Evolutionary conservation across 306 rosid genomes (phyloP), one percentile per base, ranked within the genome.

Genomic region (Crataegus laevigata): DNA sequence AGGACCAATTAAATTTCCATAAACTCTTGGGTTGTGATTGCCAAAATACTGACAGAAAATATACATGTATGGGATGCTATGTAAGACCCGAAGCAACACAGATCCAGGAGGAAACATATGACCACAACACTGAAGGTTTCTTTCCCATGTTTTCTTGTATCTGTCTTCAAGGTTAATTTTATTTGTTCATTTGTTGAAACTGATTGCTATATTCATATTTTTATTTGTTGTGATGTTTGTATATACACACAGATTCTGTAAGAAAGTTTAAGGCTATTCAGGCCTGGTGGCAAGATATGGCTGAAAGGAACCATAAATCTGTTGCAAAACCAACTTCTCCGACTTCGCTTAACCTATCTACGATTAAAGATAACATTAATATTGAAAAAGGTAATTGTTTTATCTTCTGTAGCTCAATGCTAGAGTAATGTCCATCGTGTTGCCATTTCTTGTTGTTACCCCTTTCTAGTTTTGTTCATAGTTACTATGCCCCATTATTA

Each of bases 201-300:
- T 59, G 60, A 32, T 54, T 17, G 38, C 7, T 5, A 29, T 28
- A 17, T 62, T 29, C 7, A 6, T 1, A 38, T 9, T 63, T 24
- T 71, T 25, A 40, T 47, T 10, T n/a, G 19, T 2, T 63, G 12
- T 36, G 25, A 25, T 11, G 22, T 66, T 36, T 59, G 58, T 83
- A 25, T 71, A 43, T 50, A 22, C 77, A 83, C 71, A 81, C 81
- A 91, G 98, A 88, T 83, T 89, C 89, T 7, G 81, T 85, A 42
- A 84, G 79, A 84, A 93, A 88, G 69, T 93, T 93, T 77, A 93
- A 83, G 87, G 91, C 89, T 68, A 83, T 91, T 84, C 97, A 89
- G 78, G 80, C 97, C 84, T 93, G 97, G 98, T 93, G 98, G 98
- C 85, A 78, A 84, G 88, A 83, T 76, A 93, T 91, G 98, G 87